A percentile compares a stretch with the other conserved stretches of the same genome.
phyloP scores from a whole-genome alignment of 2,329 filamentous ascomycete species.

The Didymella exigua region DNA sequence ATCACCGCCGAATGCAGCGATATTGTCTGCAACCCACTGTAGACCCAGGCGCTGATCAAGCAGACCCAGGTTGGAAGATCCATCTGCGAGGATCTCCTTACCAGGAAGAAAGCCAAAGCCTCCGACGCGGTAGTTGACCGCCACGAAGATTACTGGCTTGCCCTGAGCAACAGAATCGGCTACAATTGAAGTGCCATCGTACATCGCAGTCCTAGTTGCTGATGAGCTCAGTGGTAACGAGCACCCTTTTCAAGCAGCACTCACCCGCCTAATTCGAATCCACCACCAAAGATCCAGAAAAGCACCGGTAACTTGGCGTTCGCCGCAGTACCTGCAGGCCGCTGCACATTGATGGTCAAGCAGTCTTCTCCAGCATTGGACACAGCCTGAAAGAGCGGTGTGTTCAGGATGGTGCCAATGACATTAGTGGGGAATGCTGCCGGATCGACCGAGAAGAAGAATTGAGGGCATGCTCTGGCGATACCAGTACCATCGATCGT shows the following conservation, averaged over 20 bases:
- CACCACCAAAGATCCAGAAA: constrained; percentile 57
- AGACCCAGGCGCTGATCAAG: constrained; percentile 74
- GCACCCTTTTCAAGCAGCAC: constrained; percentile 19
- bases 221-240: constrained; percentile 27
- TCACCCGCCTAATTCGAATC: constrained; percentile 47
- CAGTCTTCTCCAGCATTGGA: constrained; percentile 52
- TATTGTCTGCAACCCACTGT: constrained; percentile 79
- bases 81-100: constrained; percentile 69
- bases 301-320: constrained; percentile 53
- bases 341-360: constrained; percentile 51
- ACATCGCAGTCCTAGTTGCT: constrained; percentile 38
- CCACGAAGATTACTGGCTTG: constrained; percentile 74
- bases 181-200: constrained; percentile 51
- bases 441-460: constrained; percentile 62
- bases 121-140: constrained; percentile 77
- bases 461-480: constrained; percentile 73
- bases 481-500: constrained; percentile 64
- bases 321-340: constrained; percentile 47
- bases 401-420: constrained; percentile 47
- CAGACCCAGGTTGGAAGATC: constrained; percentile 72
- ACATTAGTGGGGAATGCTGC: constrained; percentile 44
- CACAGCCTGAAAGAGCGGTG: constrained; percentile 47
- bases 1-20: constrained; percentile 78
- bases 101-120: constrained; percentile 77
- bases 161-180: constrained; percentile 52